Percentiles rank a stretch among this genome's conserved stretches.
phyloP scores from a whole-genome alignment of 306 rosid species.

The Glycine latifolia region DNA sequence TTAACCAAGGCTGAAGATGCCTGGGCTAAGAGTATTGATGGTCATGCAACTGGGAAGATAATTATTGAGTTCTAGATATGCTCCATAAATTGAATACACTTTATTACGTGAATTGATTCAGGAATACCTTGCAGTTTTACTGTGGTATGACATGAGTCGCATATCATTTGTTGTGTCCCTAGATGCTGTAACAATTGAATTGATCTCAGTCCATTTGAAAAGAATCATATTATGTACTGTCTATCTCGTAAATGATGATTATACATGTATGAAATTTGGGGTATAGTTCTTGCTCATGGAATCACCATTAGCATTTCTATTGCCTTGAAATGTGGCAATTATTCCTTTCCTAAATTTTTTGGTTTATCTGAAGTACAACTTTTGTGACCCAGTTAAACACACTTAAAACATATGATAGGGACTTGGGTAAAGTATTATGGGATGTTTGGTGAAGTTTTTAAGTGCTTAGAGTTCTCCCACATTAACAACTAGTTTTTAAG shows the following conservation, averaged over 20 bases:
- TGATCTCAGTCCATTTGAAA: background rate
- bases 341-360: too few relatives aligned
- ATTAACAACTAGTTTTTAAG: too few relatives aligned
- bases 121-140: background rate
- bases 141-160: background rate
- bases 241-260: background rate
- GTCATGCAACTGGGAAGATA: constrained; percentile 93
- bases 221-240: background rate
- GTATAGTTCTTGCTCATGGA: too few relatives aligned
- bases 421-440: too few relatives aligned
- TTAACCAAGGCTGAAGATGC: constrained; percentile 69
- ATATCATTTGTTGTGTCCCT: background rate
- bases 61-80: constrained; percentile 60
- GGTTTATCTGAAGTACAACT: too few relatives aligned
- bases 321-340: too few relatives aligned
- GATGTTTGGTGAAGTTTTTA: too few relatives aligned
- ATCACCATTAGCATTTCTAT: too few relatives aligned
- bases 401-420: too few relatives aligned
- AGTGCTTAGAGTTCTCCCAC: too few relatives aligned
- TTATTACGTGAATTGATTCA: constrained; percentile 5
- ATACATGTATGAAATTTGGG: background rate
- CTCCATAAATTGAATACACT: background rate
- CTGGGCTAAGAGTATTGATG: constrained; percentile 77
- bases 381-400: too few relatives aligned
- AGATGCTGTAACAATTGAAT: background rate